Evolutionary conservation across 192 early-diverging fungal species (phyloP).

Genomic region (Podila epigama): DNA sequence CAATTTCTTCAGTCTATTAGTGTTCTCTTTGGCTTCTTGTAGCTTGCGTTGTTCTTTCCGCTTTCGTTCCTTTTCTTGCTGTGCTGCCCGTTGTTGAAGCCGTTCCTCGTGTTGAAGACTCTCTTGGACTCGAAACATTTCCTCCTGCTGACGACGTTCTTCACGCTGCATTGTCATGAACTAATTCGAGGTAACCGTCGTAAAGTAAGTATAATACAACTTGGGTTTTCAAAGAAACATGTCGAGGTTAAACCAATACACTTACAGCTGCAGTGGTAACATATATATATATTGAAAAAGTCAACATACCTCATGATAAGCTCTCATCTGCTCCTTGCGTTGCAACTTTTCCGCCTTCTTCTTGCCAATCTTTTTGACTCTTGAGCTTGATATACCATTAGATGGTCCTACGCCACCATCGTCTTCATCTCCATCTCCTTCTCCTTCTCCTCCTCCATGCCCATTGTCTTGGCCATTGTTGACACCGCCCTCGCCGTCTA

Average conservation of each 20-base stretch:
- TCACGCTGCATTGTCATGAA: slow-evolving; percentile 43
- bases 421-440: slow-evolving; percentile 10
- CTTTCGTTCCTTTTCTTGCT: slow-evolving; percentile 37
- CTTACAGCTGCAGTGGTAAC: neutral
- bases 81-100: slow-evolving; percentile 22
- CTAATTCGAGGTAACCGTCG: neutral
- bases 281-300: neutral
- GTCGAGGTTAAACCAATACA: no score
- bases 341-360: slow-evolving; percentile 49
- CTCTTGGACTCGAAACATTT: slow-evolving; percentile 33
- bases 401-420: slow-evolving; percentile 35
- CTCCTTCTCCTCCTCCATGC: no score
- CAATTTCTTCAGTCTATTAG: slow-evolving; percentile 6
- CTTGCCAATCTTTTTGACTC: slow-evolving; percentile 45
- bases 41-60: slow-evolving; percentile 32
- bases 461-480: slow-evolving; percentile 6
- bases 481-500: neutral
- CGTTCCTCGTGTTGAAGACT: slow-evolving; percentile 27
- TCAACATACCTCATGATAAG: slow-evolving; percentile 39
- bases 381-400: neutral
- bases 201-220: neutral
- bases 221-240: no score
- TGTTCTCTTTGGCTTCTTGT: slow-evolving; percentile 27
- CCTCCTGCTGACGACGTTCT: slow-evolving; percentile 48
- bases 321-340: slow-evolving; percentile 49